Conservation (phyloP, 441 rosid species). For the Adansonia madagascariensis region DNA sequence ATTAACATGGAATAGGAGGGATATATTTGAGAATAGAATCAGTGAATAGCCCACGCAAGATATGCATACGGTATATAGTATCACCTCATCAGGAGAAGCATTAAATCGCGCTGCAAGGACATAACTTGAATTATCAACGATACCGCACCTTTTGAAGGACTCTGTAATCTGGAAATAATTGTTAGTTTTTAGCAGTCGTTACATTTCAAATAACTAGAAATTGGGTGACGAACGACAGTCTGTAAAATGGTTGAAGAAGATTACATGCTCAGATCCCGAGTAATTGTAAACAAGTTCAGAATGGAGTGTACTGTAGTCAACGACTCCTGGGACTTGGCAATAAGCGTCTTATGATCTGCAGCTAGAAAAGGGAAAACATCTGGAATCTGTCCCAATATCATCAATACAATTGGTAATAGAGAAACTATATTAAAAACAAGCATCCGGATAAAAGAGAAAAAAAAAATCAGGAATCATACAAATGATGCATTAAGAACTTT, state of each 20-base stretch:
- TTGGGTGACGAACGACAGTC: constrained; percentile 15
- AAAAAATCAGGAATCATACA: constrained; percentile 14
- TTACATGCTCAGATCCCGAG: constrained; percentile 90
- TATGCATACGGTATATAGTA: constrained; percentile 18
- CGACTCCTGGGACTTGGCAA: constrained; percentile 74
- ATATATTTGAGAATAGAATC: background rate
- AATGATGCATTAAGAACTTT: constrained; percentile 60
- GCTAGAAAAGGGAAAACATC: constrained; percentile 82
- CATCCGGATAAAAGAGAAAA: background rate
- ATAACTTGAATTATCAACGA: constrained; percentile 67
- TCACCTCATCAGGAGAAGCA: constrained; percentile 70
- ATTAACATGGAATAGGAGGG: background rate
- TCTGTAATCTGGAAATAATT: constrained; percentile 65
- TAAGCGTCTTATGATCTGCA: constrained; percentile 82
- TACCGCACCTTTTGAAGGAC: constrained; percentile 88
- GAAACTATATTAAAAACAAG: background rate
- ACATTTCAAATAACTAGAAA: constrained; percentile 9
- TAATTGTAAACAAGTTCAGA: constrained; percentile 90
- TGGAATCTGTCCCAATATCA: constrained; percentile 56
- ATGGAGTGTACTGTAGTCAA: constrained; percentile 84
- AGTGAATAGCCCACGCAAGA: background rate
- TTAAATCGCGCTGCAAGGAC: constrained; percentile 80
- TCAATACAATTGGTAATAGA: constrained; percentile 4
- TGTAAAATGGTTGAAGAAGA: constrained; percentile 2
- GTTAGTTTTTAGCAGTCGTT: background rate